Evolutionary conservation across 352 stramenopile species (phyloP).

Genomic region (Pythium phragmiticola): DNA sequence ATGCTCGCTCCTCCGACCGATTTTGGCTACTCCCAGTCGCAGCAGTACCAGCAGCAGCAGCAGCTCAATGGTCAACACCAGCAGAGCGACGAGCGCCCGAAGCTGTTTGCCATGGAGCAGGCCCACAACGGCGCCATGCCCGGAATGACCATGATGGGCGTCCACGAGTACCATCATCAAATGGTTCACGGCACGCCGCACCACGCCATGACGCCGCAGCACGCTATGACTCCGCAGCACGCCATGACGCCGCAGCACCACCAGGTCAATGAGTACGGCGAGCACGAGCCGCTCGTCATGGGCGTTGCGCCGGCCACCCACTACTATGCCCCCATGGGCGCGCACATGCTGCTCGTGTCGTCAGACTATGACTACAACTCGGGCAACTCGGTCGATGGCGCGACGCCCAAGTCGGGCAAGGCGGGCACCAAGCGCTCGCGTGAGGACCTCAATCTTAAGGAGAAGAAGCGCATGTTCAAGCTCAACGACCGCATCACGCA

Average conservation of each 20-base stretch:
- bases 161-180: conserved; percentile 33
- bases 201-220: conserved; percentile 27
- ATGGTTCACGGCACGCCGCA: conserved; percentile 40
- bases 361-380: conserved; percentile 53
- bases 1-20: conserved; percentile 55
- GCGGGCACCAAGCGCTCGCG: conserved; percentile 48
- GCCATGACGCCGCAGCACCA: conserved; percentile 38
- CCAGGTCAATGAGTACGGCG: conserved; percentile 40
- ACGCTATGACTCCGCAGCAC: conserved; percentile 33
- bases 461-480: conserved; percentile 91
- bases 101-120: conserved; percentile 49
- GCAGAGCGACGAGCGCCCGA: conserved; percentile 57
- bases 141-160: conserved; percentile 33
- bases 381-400: conserved; percentile 33
- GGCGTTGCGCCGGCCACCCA: conserved; percentile 47
- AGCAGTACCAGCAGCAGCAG: conserved; percentile 28
- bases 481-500: conserved; percentile 81
- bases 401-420: conserved; percentile 37
- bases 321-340: conserved; percentile 59
- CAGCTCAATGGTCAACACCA: conserved; percentile 22
- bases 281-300: conserved; percentile 76
- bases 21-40: conserved; percentile 56
- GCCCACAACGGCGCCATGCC: conserved; percentile 26
- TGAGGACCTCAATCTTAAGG: conserved; percentile 82
- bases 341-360: conserved; percentile 67